Evolutionary conservation across 352 stramenopile species (phyloP).

Genomic region (Globisporangium okanoganense): DNA sequence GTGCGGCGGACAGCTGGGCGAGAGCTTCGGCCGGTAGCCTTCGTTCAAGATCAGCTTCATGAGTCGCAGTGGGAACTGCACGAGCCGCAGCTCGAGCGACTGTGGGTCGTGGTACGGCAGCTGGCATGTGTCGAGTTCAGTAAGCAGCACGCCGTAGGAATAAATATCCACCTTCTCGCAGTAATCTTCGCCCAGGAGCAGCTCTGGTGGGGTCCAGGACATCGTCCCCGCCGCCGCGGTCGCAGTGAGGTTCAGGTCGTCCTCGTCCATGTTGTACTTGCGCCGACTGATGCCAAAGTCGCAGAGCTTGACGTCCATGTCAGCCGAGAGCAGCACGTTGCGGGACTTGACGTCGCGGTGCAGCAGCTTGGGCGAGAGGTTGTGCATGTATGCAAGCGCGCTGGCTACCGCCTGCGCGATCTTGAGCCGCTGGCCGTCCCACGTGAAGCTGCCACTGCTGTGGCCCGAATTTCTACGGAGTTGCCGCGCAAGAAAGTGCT

Average conservation of each 20-base stretch:
- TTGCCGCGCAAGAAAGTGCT: constrained; percentile 41
- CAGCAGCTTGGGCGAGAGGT: constrained; percentile 13
- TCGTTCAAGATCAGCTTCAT: constrained; percentile 63
- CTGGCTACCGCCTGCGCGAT: constrained; percentile 53
- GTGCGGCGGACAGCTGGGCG: constrained; percentile 43
- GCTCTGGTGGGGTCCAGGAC: constrained; percentile 60
- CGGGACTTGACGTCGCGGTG: constrained; percentile 15
- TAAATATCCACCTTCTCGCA: constrained; percentile 79
- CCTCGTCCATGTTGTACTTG: constrained; percentile 36
- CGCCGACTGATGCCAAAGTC: constrained; percentile 60
- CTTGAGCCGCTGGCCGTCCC: constrained; percentile 44
- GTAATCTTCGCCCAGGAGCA: constrained; percentile 64
- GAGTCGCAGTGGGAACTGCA: constrained; percentile 49
- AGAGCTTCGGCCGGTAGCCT: constrained; percentile 48
- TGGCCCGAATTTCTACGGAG: background rate
- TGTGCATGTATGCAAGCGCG: constrained; percentile 80
- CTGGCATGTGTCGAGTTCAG: constrained; percentile 67
- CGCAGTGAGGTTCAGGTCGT: constrained; percentile 43
- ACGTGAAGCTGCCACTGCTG: too few relatives aligned
- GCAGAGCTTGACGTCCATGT: constrained; percentile 57
- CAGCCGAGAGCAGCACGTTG: constrained; percentile 11
- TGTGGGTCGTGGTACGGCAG: constrained; percentile 60
- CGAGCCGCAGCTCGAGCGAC: constrained; percentile 35
- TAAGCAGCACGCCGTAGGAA: constrained; percentile 68
- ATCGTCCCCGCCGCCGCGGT: constrained; percentile 51